Evolutionary conservation across 2,329 filamentous ascomycete species (phyloP).

Genomic region (Exophiala sp.): DNA sequence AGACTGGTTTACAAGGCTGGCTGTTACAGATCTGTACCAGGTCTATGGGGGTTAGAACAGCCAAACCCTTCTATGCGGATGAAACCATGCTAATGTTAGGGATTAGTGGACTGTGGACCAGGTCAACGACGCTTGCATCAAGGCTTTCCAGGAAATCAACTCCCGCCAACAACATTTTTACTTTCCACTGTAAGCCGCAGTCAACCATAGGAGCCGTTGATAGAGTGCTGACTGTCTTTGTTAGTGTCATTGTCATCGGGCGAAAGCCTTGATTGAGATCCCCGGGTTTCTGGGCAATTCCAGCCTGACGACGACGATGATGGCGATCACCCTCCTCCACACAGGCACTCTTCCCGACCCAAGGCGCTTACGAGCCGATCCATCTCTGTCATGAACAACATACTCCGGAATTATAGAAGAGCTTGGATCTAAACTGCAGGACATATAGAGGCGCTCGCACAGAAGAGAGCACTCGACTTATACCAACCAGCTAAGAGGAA

Average conservation of each 20-base stretch:
- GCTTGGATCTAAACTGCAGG: too few species aligned
- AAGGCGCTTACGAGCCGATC: too few species aligned
- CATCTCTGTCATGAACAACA: too few species aligned
- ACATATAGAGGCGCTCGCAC: too few species aligned
- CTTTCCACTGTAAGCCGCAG: constrained; percentile 9
- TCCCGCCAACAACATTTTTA: constrained; percentile 19
- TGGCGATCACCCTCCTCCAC: too few species aligned
- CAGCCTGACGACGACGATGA: too few species aligned
- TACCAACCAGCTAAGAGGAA: too few species aligned
- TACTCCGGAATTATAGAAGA: too few species aligned
- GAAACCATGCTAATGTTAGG: not conserved
- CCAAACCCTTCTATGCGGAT: not conserved
- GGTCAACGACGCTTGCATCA: constrained; percentile 26
- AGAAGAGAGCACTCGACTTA: too few species aligned
- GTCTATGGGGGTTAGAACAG: constrained; percentile 27
- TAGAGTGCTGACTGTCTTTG: constrained; percentile 6
- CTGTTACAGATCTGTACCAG: constrained; percentile 28
- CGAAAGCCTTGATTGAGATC: constrained; percentile 20
- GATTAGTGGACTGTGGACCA: constrained; percentile 31
- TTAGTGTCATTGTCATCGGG: constrained; percentile 21
- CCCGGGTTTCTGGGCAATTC: too few species aligned
- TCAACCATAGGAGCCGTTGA: not conserved
- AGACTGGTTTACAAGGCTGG: constrained; percentile 31
- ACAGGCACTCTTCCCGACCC: too few species aligned
- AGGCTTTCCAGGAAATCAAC: constrained; percentile 25